Conservation (phyloP, 176 grass and related monocot species). For the Oryza australiensis region DNA sequence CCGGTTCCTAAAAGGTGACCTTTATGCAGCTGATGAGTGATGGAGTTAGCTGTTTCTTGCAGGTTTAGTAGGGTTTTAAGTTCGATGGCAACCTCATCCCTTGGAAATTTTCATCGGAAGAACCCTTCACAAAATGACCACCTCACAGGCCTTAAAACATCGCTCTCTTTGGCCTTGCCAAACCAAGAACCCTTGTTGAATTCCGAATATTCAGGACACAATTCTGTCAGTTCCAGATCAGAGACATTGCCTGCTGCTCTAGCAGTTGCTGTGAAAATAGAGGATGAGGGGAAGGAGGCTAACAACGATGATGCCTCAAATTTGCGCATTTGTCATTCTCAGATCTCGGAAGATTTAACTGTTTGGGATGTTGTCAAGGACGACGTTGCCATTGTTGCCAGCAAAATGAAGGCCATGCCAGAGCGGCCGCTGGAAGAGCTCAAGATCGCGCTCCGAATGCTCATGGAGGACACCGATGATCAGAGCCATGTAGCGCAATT, state of each 20-base stretch:
- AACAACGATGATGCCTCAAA: conserved; percentile 33
- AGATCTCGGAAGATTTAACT: conserved; percentile 38
- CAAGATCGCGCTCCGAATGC: conserved; percentile 58
- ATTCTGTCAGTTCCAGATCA: conserved; percentile 61
- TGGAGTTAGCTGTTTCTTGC: neutral
- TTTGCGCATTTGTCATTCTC: conserved; percentile 27
- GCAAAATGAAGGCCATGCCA: conserved; percentile 67
- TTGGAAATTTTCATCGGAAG: conserved; percentile 57
- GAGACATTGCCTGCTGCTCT: neutral
- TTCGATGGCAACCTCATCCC: conserved; percentile 69
- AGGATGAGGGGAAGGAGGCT: conserved; percentile 57
- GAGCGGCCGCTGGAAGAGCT: conserved; percentile 66
- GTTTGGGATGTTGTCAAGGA: conserved; percentile 75
- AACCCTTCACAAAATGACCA: conserved; percentile 35
- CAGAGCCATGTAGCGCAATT: conserved; percentile 62
- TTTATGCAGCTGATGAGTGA: neutral
- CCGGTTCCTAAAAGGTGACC: no score
- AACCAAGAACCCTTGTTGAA: conserved; percentile 66
- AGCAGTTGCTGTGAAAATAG: conserved; percentile 33
- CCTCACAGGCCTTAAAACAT: conserved; percentile 43
- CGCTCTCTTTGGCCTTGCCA: conserved; percentile 65
- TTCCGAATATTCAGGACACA: conserved; percentile 57
- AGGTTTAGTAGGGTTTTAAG: conserved; percentile 29
- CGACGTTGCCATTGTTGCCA: conserved; percentile 49
- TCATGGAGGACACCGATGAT: conserved; percentile 59